A percentile compares a stretch with the other conserved stretches of the same genome.
These are phyloP conservation scores for Chionographis japonica DNA, from an alignment of 106 monocot species.

Conservation along the genomic window DNA sequence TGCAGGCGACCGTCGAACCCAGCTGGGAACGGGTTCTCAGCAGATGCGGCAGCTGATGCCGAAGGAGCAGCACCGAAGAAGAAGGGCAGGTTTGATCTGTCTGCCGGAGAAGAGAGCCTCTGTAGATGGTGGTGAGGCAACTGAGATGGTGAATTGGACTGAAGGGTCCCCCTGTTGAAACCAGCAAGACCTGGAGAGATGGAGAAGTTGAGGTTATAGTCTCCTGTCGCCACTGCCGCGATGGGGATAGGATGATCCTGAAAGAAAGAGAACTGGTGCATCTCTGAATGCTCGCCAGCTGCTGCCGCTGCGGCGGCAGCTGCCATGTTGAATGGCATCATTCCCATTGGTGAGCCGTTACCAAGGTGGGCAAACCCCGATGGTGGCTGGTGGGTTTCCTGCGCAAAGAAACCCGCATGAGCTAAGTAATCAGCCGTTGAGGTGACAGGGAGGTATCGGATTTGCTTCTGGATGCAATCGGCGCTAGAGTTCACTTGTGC, in stretches of 20 bases:
- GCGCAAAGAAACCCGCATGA: conserved; percentile 26
- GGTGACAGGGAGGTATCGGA: conserved; percentile 21
- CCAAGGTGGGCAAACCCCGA: conserved; percentile 43
- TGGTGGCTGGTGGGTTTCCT: conserved; percentile 19
- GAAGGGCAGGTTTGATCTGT: conserved; percentile 66
- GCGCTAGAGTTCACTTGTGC: conserved; percentile 15
- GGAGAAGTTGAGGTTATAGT: conserved; percentile 78
- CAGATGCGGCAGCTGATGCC: conserved; percentile 20
- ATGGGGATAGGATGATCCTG: conserved; percentile 66
- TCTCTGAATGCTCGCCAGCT: conserved; percentile 49
- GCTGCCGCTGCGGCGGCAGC: conserved; percentile 14
- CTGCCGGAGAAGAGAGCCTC: conserved; percentile 50
- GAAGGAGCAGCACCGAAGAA: conserved; percentile 48
- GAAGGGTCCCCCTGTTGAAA: conserved; percentile 99
- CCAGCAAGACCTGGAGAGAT: conserved; percentile 79
- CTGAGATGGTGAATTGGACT: conserved; percentile 91
- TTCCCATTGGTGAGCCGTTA: conserved; percentile 49
- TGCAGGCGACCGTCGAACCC: conserved; percentile 68
- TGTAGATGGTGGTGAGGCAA: conserved; percentile 38
- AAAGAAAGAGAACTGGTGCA: conserved; percentile 63
- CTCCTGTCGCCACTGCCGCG: conserved; percentile 38
- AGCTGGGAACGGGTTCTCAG: conserved; percentile 53
- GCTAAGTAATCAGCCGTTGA: conserved; percentile 62
- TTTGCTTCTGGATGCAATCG: conserved; percentile 25
- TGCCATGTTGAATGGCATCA: conserved; percentile 39